A percentile compares a stretch with the other conserved stretches of the same genome.
These are phyloP conservation scores for Alternaria brassicae DNA, from an alignment of 2,329 filamentous ascomycete species.

Conservation along the genomic window DNA sequence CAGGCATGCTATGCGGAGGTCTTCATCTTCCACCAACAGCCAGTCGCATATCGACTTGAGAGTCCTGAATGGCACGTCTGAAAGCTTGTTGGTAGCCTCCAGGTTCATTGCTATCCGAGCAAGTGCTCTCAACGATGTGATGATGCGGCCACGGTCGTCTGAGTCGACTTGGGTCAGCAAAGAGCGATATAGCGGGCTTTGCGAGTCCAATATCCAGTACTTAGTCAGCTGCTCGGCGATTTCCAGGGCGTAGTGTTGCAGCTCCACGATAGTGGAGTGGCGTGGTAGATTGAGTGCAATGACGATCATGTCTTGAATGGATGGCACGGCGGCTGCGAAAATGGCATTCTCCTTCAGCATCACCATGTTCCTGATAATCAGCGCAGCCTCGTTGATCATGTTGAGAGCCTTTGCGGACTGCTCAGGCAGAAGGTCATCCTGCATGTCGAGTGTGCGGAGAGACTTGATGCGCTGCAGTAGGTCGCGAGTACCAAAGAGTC, in stretches of 20 bases:
- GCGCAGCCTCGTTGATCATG: constrained; percentile 81
- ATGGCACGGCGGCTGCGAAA: constrained; percentile 76
- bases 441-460: constrained; percentile 64
- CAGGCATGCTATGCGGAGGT: constrained; percentile 83
- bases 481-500: constrained; percentile 70
- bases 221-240: constrained; percentile 90
- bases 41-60: constrained; percentile 75
- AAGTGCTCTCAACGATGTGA: constrained; percentile 81
- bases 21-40: constrained; percentile 85
- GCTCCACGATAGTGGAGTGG: constrained; percentile 75
- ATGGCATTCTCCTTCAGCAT: constrained; percentile 86
- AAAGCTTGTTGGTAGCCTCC: constrained; percentile 77
- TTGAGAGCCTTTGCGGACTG: constrained; percentile 74
- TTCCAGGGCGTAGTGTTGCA: constrained; percentile 90
- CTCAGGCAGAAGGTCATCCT: constrained; percentile 73
- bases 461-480: constrained; percentile 74
- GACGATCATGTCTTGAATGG: constrained; percentile 81
- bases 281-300: constrained; percentile 80
- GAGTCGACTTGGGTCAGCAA: constrained; percentile 64
- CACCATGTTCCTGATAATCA: constrained; percentile 96
- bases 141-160: constrained; percentile 79
- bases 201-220: constrained; percentile 73
- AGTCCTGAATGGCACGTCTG: constrained; percentile 69
- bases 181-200: constrained; percentile 80
- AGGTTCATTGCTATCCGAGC: constrained; percentile 88